A percentile compares a stretch with the other conserved stretches of the same genome.
These are phyloP conservation scores for Malania oleifera DNA, from an alignment of 164 flowering plant species.

Conservation along the genomic window DNA sequence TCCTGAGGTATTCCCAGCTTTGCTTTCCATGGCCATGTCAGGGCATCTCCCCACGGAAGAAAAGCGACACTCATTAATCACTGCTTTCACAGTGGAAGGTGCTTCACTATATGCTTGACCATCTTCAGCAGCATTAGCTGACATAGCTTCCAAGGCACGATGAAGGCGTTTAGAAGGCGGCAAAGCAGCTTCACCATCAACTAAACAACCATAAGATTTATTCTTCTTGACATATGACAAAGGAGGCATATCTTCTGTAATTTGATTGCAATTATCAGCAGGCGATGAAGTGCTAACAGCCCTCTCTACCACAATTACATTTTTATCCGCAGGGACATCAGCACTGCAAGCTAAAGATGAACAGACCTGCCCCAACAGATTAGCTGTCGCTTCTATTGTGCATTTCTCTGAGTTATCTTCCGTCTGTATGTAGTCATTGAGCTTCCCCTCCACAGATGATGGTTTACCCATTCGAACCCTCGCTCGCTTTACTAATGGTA, in stretches of 20 bases:
- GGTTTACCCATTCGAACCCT: slow-evolving; percentile 84
- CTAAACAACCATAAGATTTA: slow-evolving; percentile 38
- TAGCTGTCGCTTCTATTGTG: slow-evolving; percentile 19
- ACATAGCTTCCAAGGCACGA: slow-evolving; percentile 91
- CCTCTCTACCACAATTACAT: slow-evolving; percentile 20
- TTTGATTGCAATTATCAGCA: slow-evolving; percentile 18
- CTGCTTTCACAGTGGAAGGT: slow-evolving; percentile 9
- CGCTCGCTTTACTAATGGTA: slow-evolving; percentile 92
- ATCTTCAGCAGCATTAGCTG: slow-evolving; percentile 81
- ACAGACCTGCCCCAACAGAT: slow-evolving; percentile 13
- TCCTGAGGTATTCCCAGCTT: slow-evolving; percentile 18
- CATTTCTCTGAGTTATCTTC: slow-evolving; percentile 45
- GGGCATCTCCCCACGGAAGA: slow-evolving; percentile 16
- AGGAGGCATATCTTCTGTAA: slow-evolving; percentile 19
- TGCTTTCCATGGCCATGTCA: slow-evolving; percentile 11
- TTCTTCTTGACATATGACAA: slow-evolving; percentile 33
- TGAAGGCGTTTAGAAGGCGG: slow-evolving; percentile 92
- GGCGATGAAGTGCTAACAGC: slow-evolving; percentile 23
- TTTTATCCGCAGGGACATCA: slow-evolving; percentile 13
- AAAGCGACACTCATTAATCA: slow-evolving; percentile 17
- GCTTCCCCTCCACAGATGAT: slow-evolving; percentile 29
- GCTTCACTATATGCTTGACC: slow-evolving; percentile 26
- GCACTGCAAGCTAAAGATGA: slow-evolving; percentile 19
- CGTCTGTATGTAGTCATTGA: slow-evolving; percentile 15
- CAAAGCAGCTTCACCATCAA: slow-evolving; percentile 82